phyloP scores from a whole-genome alignment of 345 rosid genomes.

The Eucalyptus sp. region DNA sequence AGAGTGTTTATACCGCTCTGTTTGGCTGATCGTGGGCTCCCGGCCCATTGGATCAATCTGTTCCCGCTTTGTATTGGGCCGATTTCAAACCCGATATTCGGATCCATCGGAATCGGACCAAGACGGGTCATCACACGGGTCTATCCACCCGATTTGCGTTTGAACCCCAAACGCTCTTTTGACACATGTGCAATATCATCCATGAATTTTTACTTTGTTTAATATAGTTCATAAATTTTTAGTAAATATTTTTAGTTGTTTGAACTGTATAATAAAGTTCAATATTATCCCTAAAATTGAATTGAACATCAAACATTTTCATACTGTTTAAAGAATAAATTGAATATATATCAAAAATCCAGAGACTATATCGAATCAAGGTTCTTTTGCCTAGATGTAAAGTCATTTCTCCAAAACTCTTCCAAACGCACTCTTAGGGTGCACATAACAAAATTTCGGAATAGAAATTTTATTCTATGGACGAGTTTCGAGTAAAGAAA shows the following conservation, averaged over 20 bases:
- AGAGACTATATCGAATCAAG: no score
- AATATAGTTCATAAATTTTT: no score
- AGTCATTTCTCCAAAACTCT: not conserved
- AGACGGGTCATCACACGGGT: not conserved
- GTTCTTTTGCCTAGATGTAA: not conserved
- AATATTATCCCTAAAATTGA: accelerated
- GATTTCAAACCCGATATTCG: not conserved
- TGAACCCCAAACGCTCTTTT: not conserved
- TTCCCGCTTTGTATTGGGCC: not conserved
- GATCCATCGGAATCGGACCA: not conserved
- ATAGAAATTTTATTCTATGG: no score
- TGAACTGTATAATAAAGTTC: accelerated
- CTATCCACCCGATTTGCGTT: not conserved
- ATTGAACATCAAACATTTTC: not conserved
- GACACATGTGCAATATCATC: not conserved
- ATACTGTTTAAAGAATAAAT: no score
- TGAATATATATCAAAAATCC: no score
- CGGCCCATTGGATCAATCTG: not conserved
- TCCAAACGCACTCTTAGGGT: not conserved
- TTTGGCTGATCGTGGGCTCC: not conserved
- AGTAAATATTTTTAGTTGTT: no score
- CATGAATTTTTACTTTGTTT: no score
- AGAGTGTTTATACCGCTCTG: accelerated
- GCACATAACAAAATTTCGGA: no score
- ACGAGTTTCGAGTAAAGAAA: no score